Evolutionary conservation across 305 asterid genomes (phyloP).

Genomic region (Fraxinus floribunda): DNA sequence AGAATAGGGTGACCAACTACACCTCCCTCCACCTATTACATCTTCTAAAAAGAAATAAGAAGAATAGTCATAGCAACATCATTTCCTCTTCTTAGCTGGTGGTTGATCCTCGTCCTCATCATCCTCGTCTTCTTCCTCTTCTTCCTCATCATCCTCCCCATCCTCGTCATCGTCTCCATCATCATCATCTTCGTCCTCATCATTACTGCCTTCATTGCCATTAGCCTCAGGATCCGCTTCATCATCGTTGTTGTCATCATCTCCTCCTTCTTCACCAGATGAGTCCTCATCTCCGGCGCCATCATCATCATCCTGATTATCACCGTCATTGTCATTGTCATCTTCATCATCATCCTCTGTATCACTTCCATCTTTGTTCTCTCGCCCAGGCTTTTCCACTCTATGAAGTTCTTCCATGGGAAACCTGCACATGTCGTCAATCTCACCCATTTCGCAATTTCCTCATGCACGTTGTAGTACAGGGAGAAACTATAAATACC

Average conservation of each 20-base stretch:
- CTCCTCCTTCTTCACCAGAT: slow-evolving; percentile 63
- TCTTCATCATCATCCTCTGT: slow-evolving; percentile 78
- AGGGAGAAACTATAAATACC: slow-evolving; percentile 36
- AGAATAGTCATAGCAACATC: slow-evolving; percentile 32
- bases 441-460: neutral
- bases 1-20: slow-evolving; percentile 37
- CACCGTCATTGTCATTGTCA: slow-evolving; percentile 36
- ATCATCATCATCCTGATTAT: slow-evolving; percentile 47
- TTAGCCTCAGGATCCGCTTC: slow-evolving; percentile 46
- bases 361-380: slow-evolving; percentile 69
- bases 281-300: slow-evolving; percentile 67
- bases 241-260: slow-evolving; percentile 52
- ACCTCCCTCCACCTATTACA: slow-evolving; percentile 44
- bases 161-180: slow-evolving; percentile 36
- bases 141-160: slow-evolving; percentile 31
- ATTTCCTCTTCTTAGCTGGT: slow-evolving; percentile 89
- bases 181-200: slow-evolving; percentile 29
- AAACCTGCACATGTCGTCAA: slow-evolving; percentile 42
- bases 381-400: slow-evolving; percentile 43
- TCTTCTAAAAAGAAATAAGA: slow-evolving; percentile 40
- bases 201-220: slow-evolving; percentile 46
- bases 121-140: slow-evolving; percentile 43
- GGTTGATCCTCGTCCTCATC: slow-evolving; percentile 78
- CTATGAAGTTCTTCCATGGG: slow-evolving; percentile 38
- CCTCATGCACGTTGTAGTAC: neutral